Conservation (phyloP, 176 grass and related monocot genomes). For the Triticum turgidum region DNA sequence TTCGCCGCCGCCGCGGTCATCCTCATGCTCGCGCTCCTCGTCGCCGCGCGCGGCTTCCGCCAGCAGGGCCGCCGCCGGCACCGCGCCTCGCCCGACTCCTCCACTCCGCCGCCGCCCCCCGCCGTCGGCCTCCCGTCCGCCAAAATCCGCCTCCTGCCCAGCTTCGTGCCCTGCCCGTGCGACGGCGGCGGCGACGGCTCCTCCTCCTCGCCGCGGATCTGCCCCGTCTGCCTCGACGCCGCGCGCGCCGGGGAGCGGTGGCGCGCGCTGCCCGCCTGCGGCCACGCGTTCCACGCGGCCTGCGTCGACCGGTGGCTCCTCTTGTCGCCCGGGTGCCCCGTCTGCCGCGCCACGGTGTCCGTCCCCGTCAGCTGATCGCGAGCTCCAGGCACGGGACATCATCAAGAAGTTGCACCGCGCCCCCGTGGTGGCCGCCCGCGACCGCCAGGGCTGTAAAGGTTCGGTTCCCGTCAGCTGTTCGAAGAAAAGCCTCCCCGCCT, state of each 20-base stretch:
- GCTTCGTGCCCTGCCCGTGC: slow-evolving; percentile 2
- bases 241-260: slow-evolving; percentile 52
- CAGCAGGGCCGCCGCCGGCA: slow-evolving; percentile 18
- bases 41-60: slow-evolving; percentile 62
- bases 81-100: background rate
- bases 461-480: background rate
- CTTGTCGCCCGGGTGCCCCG: slow-evolving; percentile 60
- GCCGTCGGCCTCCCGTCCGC: slow-evolving; percentile 44
- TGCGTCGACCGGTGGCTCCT: slow-evolving; percentile 88
- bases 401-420: background rate
- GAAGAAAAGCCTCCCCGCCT: background rate
- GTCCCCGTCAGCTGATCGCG: background rate
- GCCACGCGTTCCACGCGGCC: slow-evolving; percentile 66
- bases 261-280: slow-evolving; percentile 61
- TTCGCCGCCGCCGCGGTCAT: slow-evolving; percentile 60
- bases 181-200: background rate
- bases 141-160: slow-evolving; percentile 44
- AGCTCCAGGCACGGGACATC: background rate
- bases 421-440: background rate
- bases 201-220: slow-evolving; percentile 7
- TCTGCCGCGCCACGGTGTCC: slow-evolving; percentile 62
- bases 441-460: slow-evolving; percentile 8
- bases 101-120: background rate
- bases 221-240: slow-evolving; percentile 66
- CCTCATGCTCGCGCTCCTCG: slow-evolving; percentile 63